phyloP scores from a whole-genome alignment of 148 eudicot species.

The Chenopodium album region DNA sequence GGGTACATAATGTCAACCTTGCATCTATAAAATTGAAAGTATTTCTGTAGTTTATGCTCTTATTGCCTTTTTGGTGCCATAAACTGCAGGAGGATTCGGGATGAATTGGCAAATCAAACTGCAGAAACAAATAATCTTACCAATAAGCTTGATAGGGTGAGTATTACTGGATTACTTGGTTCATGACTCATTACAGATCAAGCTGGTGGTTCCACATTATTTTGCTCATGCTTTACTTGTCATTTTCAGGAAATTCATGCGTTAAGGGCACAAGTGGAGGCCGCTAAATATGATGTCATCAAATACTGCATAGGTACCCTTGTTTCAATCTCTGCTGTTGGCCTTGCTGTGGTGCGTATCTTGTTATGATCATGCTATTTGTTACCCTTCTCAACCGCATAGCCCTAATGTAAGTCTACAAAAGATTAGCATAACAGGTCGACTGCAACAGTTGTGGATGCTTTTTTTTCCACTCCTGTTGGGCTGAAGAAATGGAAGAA shows the following conservation, averaged over 20 bases:
- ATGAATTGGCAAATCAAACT: slow-evolving; percentile 68
- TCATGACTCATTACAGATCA: background rate
- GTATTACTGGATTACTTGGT: background rate
- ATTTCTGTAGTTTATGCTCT: background rate
- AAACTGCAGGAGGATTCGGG: slow-evolving; percentile 70
- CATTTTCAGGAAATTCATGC: slow-evolving; percentile 64
- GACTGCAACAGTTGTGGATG: slow-evolving; percentile 21
- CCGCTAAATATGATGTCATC: slow-evolving; percentile 66
- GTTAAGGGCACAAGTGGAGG: slow-evolving; percentile 60
- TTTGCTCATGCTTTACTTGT: background rate
- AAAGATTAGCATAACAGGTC: background rate
- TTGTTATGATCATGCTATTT: slow-evolving; percentile 26
- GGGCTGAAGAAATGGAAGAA: slow-evolving; percentile 10
- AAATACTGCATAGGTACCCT: slow-evolving; percentile 78
- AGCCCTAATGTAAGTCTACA: background rate
- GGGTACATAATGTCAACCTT: slow-evolving; percentile 39
- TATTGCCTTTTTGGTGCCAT: background rate
- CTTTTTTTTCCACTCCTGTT: background rate
- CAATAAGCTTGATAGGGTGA: slow-evolving; percentile 73
- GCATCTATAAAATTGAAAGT: background rate
- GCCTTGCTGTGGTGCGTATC: slow-evolving; percentile 57
- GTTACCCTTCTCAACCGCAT: background rate
- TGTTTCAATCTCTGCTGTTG: slow-evolving; percentile 64
- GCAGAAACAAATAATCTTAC: slow-evolving; percentile 69
- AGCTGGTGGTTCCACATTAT: background rate